phyloP scores from a whole-genome alignment of 2,329 filamentous ascomycete species.

The Stagonosporopsis tanaceti region DNA sequence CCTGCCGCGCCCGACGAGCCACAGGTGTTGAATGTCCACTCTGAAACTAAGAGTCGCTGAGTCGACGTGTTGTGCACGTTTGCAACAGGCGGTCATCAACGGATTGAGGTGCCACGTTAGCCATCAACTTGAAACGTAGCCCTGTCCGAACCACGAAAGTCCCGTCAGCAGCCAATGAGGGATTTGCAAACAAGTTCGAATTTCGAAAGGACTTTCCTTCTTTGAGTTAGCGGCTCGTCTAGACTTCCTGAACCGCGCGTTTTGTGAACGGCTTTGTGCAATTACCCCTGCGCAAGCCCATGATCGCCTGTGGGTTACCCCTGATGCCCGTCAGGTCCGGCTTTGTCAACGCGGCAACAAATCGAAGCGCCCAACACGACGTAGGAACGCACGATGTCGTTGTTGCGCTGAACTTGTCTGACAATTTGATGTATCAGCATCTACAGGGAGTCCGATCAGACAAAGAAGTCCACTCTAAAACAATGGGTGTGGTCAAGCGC shows the following conservation, averaged over 20 bases:
- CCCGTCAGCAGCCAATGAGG: conserved; percentile 24
- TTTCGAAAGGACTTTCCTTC: conserved; percentile 21
- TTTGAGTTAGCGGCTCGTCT: conserved; percentile 25
- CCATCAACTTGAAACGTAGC: conserved; percentile 32
- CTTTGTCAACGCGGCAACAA: conserved; percentile 25
- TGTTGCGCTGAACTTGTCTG: conserved; percentile 10
- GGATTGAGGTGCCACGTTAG: conserved; percentile 26
- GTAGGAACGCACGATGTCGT: conserved; percentile 9
- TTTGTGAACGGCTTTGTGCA: conserved; percentile 22
- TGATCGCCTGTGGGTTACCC: conserved; percentile 30
- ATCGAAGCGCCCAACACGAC: conserved; percentile 25
- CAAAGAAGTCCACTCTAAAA: conserved; percentile 23
- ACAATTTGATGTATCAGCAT: conserved; percentile 3
- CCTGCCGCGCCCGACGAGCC: conserved; percentile 13
- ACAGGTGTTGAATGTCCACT: conserved; percentile 25
- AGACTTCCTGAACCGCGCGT: conserved; percentile 28
- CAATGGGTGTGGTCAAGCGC: conserved; percentile 19
- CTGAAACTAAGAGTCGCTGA: conserved; percentile 28
- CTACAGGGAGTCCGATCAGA: conserved; percentile 22
- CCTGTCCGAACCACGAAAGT: conserved; percentile 21
- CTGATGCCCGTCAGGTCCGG: conserved; percentile 30
- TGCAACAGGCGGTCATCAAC: conserved; percentile 26
- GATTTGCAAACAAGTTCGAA: conserved; percentile 5
- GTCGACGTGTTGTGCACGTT: conserved; percentile 23
- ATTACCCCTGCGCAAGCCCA: conserved; percentile 33